These are phyloP conservation scores for Trametes versicolor DNA, from an alignment of 1,284 basidiomycete species.

Conservation along the genomic window DNA sequence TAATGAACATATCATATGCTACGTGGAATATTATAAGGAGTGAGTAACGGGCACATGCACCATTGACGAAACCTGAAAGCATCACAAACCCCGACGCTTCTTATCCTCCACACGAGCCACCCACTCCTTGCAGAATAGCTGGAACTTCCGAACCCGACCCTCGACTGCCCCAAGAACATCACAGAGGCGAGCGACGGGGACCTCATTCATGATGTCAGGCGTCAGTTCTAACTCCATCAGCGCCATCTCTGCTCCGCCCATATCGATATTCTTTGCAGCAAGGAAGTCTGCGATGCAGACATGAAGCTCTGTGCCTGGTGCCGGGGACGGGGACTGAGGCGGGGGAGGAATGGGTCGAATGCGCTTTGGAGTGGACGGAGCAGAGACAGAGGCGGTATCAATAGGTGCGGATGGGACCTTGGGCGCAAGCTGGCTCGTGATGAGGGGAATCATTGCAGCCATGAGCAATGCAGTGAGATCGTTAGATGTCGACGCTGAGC, in stretches of 20 bases:
- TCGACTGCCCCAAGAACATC: conserved; percentile 19
- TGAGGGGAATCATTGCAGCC: neutral
- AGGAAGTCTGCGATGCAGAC: neutral
- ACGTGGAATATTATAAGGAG: neutral
- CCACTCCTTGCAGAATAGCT: conserved; percentile 36
- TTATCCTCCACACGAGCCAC: conserved; percentile 4
- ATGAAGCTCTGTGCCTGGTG: neutral
- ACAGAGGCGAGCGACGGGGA: conserved; percentile 27
- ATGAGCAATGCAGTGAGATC: neutral
- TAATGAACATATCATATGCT: too few species aligned
- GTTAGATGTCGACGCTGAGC: neutral
- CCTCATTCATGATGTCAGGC: conserved; percentile 38
- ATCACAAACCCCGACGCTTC: neutral
- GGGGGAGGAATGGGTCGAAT: too few species aligned
- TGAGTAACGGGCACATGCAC: neutral
- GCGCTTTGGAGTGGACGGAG: too few species aligned
- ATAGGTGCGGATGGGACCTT: conserved; percentile 29
- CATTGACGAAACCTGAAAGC: neutral
- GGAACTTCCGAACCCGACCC: conserved; percentile 36
- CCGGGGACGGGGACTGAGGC: neutral
- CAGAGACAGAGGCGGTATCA: too few species aligned
- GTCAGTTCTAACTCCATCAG: conserved; percentile 34
- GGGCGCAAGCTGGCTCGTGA: neutral
- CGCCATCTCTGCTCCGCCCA: conserved; percentile 5
- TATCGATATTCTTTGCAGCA: neutral